Evolutionary conservation across 2,329 filamentous ascomycete genomes (phyloP), one percentile per base, ranked within the genome.

Genomic region (Truncatella angustata): DNA sequence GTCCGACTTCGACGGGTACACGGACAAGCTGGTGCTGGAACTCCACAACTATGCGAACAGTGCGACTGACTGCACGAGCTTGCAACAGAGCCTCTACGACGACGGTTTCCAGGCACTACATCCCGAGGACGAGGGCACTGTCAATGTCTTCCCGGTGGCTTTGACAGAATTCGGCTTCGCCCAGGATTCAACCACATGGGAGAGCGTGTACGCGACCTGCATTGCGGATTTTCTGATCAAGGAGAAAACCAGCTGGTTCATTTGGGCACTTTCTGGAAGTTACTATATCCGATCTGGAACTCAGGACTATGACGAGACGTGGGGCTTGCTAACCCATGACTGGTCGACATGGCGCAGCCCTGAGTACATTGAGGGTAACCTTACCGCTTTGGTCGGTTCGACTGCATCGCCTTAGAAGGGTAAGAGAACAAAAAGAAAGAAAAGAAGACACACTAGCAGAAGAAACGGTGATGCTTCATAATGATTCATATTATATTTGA

Each of bases 21-120:
- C 66, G 1, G 66, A 81, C 59, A 84, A 84, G 67, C 70, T 84
- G 0, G 80, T 82, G 6, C 71, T 84, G 2, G 82, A 85, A 63
- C 69, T 85, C 9, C 82, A 85, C 71, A 84, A 82, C 67, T 85
- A 85, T 64, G 70, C 81, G 54, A 81, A 73, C 57, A 60, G 64
- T n/a, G 73, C 75, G 3, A 71, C 64, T 0, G 74, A 69, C 59
- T 85, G 82, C 63, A 61, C 63, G 7, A 67, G 66, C 7, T 70
- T 84, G 11, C 66, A 72, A 55, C 63, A 67, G 46, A 74, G 74
- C 16, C 66, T 84, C 5, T 73, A 75, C 63, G 70, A 69, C 49
- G 72, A 75, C 53, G 82, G 81, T 0, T 85, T 82, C 69, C 70
- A 77, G 58, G 78, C 79, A 1, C 71, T 80, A 65, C 70, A 74